Evolutionary conservation across 2,329 filamentous ascomycete genomes (phyloP).

Genomic region (Alternaria triticimaculans): DNA sequence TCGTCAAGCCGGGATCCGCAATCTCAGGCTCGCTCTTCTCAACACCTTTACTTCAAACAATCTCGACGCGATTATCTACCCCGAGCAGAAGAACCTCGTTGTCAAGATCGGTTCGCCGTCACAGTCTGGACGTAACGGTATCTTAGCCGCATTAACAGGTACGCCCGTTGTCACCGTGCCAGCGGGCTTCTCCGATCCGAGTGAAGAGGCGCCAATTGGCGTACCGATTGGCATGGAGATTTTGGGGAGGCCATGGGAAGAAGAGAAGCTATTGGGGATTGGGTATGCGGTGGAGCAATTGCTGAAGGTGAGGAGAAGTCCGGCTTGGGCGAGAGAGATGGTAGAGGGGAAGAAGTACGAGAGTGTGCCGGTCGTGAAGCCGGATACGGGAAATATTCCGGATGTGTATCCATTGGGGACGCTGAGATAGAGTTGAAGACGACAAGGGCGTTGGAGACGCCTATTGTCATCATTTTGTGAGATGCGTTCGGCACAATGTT

Average conservation of each 20-base stretch:
- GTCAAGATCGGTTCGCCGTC: conserved; percentile 63
- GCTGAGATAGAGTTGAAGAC: conserved; percentile 17
- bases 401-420: conserved; percentile 58
- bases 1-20: conserved; percentile 58
- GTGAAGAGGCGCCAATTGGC: conserved; percentile 59
- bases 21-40: conserved; percentile 60
- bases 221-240: conserved; percentile 72
- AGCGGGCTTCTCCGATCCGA: conserved; percentile 59
- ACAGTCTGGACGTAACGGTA: conserved; percentile 67
- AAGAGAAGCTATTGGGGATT: conserved; percentile 61
- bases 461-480: background rate
- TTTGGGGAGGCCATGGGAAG: conserved; percentile 63
- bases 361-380: conserved; percentile 54
- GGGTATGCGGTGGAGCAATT: conserved; percentile 60
- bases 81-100: conserved; percentile 69
- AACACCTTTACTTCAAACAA: conserved; percentile 57
- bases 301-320: conserved; percentile 55
- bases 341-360: conserved; percentile 52
- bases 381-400: conserved; percentile 53
- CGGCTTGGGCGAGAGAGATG: conserved; percentile 52
- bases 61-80: conserved; percentile 68
- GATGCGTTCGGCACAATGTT: background rate
- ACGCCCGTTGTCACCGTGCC: conserved; percentile 62
- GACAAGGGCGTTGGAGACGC: background rate
- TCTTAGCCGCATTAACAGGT: conserved; percentile 62